Evolutionary conservation across 2,329 filamentous ascomycete species (phyloP).

Genomic region (Clonostachys sp.): DNA sequence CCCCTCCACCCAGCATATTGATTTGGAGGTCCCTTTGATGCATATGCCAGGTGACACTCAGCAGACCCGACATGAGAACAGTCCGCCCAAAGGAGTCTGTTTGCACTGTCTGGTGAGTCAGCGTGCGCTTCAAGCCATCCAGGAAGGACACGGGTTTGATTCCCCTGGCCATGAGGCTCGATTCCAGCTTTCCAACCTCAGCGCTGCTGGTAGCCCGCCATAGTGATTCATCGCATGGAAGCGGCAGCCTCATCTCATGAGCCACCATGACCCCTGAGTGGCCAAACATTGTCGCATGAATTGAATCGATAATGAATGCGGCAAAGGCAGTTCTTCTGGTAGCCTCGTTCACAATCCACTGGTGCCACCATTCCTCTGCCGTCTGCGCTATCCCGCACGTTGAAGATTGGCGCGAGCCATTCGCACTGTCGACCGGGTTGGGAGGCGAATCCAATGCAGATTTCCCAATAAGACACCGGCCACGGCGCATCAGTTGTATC

Average conservation of each 20-base stretch:
- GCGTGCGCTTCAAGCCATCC: slow-evolving; percentile 82
- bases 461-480: slow-evolving; percentile 83
- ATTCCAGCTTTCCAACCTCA: slow-evolving; percentile 81
- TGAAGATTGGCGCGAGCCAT: slow-evolving; percentile 56
- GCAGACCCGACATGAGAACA: slow-evolving; percentile 86
- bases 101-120: slow-evolving; percentile 79
- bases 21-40: slow-evolving; percentile 93
- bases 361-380: slow-evolving; percentile 88
- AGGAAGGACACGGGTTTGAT: slow-evolving; percentile 84
- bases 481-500: slow-evolving; percentile 89
- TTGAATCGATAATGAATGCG: slow-evolving; percentile 92
- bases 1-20: slow-evolving; percentile 70
- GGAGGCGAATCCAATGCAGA: slow-evolving; percentile 82
- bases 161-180: slow-evolving; percentile 73
- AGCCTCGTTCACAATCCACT: slow-evolving; percentile 93
- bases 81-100: slow-evolving; percentile 93
- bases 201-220: slow-evolving; percentile 88
- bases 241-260: slow-evolving; percentile 84
- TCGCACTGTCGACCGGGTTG: slow-evolving; percentile 56
- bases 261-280: slow-evolving; percentile 97
- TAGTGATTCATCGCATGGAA: slow-evolving; percentile 88
- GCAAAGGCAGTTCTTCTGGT: slow-evolving; percentile 87
- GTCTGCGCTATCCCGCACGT: slow-evolving; percentile 61
- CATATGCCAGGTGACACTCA: slow-evolving; percentile 97
- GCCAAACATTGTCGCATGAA: slow-evolving; percentile 96